Evolutionary conservation across 1,284 basidiomycete species (phyloP), one percentile per base, ranked within the genome.

Genomic region (Phellinidium pouzarii): DNA sequence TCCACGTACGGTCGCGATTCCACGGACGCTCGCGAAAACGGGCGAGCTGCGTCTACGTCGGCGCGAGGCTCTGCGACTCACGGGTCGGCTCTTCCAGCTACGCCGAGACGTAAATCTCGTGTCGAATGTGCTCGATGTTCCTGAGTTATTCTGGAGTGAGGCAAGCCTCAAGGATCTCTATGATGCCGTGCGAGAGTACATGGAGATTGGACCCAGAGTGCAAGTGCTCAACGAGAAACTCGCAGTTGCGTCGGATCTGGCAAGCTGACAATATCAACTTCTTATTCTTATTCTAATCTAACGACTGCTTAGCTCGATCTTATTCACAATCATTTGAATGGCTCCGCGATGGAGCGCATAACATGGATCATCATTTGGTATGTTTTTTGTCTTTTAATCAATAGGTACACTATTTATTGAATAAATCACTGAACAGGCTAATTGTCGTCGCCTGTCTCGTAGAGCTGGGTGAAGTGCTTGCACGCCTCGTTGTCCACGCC

Each of bases 341-440:
- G 88, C 61, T 84, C 80, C 44, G 91, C 91, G 7, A 95, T 94
- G 87, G 84, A 92, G 61, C 75, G 90, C n/a, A 91, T 94, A 61
- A 94, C 91, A 3, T 93, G 91, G 91, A 91, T 95, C 59, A 84
- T 97, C 58, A 97, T 97, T 61, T 94, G 91, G 87, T 87, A 63
- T 27, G 71, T 55, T 23, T 44, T 47, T 50, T 29, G n/a, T 11
- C 5, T 40, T 41, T 36, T 34, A 11, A 8, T 22, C 12, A 42
- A 19, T 12, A 3, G 14, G 7, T 29, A 45, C 20, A 19, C 48
- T 25, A 12, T 8, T 46, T 12, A 45, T n/a, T 40, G 25, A 46
- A 47, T 41, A 42, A 7, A 40, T 50, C 26, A 17, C 14, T 34
- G 17, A 29, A 4, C 51, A 87, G 85, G 82, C 74, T 97, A 37